phyloP scores from a whole-genome alignment of 1,139 yeast genomes.

The Hansenula lynferdii region DNA sequence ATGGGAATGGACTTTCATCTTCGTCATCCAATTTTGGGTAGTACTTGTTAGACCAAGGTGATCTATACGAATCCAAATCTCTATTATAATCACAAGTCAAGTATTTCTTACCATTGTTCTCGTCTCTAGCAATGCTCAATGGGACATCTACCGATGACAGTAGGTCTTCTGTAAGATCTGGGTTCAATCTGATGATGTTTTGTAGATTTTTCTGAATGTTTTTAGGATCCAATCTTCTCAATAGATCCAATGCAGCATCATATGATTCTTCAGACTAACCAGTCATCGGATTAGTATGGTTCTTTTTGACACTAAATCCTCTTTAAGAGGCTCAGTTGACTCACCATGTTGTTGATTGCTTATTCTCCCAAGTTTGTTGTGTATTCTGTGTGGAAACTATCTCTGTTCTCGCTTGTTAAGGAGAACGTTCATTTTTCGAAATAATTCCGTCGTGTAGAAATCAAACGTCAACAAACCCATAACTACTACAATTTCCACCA shows the following conservation, averaged over 20 bases:
- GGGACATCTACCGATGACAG: slow-evolving; percentile 89
- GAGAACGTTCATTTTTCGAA: no score
- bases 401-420: no score
- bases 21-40: slow-evolving; percentile 60
- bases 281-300: no score
- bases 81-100: slow-evolving; percentile 92
- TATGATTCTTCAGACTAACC: slow-evolving; percentile 51
- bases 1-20: slow-evolving; percentile 68
- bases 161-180: slow-evolving; percentile 84
- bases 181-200: slow-evolving; percentile 68
- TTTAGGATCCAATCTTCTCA: slow-evolving; percentile 83
- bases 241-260: slow-evolving; percentile 84
- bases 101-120: slow-evolving; percentile 57
- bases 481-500: no score
- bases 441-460: no score
- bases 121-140: slow-evolving; percentile 53
- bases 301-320: no score
- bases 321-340: neutral
- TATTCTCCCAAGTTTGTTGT: no score
- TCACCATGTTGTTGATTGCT: slow-evolving; percentile 5
- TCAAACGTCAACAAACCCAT: no score
- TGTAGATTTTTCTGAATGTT: slow-evolving; percentile 57
- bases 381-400: no score
- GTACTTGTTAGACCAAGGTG: slow-evolving; percentile 88
- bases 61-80: slow-evolving; percentile 88